Base-by-base conservation (phyloP, 1,284 basidiomycete species). In the Ganoderma meredithae region DNA sequence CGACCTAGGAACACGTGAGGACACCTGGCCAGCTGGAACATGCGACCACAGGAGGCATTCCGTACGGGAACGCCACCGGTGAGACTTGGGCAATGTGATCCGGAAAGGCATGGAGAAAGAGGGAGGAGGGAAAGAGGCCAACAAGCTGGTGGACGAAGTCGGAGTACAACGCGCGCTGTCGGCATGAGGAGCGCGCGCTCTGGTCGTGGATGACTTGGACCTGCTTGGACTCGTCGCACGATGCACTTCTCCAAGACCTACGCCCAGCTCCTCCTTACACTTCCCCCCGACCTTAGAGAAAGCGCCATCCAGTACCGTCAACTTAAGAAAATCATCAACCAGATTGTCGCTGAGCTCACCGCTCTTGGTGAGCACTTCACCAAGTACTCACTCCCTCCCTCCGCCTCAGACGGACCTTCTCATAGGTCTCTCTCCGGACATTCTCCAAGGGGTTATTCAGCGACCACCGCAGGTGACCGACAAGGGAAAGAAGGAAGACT, bases 241-340 rank as follows among this genome's bases (percentile, higher is more conserved):
- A 95, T 96, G 95, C 94, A 95, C 80, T 95, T 93, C 78, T 89
- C 91, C 41, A 95, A 95, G 78, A 88, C 89, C 1, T 95, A 94
- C 79, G 73, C 87, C 41, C 86, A 92, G 72, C 82, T 94, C 22
- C 83, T 96, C 47, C 81, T 86, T 61, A 85, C 85, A n/a, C 86
- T 95, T 9, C 94, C 94, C 0, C 87, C 88, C 58, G 92, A 94
- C 70, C 84, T 95, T 72, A 85, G 90, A 31, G 83, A 90, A 33
- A 90, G 90, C 79, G 92, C 94, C 0, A 93, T 98, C 67, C 92
- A 97, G 76, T 98, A 98, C 78, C 86, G 94, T 56, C 89, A 92
- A 83, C 90, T 99, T 72, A 98, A 99, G 81, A 96, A 95, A 76
- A 85, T 98, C 63, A 96, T 99, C 77, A 95, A 96, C 75, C 87